Percentiles rank a stretch among this genome's conserved stretches.
Evolutionary conservation across 192 early-diverging fungal species (phyloP).

Genomic region (Backusella mclennaniae): DNA sequence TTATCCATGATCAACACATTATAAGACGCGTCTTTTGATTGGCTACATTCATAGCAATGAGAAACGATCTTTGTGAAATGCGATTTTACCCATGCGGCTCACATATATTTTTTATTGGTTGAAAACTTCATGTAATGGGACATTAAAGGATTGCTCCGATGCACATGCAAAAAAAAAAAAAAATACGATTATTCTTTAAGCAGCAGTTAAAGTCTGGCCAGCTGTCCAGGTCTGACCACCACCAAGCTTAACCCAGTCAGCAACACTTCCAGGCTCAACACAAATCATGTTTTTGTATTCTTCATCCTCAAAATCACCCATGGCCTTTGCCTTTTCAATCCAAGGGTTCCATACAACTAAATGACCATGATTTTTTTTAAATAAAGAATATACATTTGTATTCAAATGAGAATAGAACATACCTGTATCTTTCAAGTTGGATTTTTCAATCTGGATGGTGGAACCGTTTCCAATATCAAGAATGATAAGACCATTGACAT

Average conservation of each 20-base stretch:
- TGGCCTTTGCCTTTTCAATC: constrained; percentile 82
- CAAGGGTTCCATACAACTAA: constrained; percentile 96
- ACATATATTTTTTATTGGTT: neutral
- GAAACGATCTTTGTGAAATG: neutral
- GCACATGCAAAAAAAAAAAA: neutral
- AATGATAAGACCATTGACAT: constrained; percentile 50
- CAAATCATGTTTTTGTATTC: constrained; percentile 90
- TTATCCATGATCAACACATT: too few species aligned
- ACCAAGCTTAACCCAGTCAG: constrained; percentile 58
- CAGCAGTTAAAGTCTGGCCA: constrained; percentile 51
- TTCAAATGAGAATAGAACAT: neutral
- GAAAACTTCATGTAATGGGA: neutral
- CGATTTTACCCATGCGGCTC: neutral
- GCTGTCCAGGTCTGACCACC: constrained; percentile 71
- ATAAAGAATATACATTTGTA: neutral
- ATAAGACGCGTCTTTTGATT: too few species aligned
- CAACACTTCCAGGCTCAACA: constrained; percentile 81
- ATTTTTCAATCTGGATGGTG: constrained; percentile 29
- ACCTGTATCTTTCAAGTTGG: constrained; percentile 39
- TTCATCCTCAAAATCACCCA: constrained; percentile 88
- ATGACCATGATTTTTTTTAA: neutral
- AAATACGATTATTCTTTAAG: neutral
- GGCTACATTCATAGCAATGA: neutral
- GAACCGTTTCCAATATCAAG: constrained; percentile 28
- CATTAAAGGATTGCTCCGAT: neutral